phyloP scores from a whole-genome alignment of 495 filamentous ascomycete species.

The Cenococcum geophilum region DNA sequence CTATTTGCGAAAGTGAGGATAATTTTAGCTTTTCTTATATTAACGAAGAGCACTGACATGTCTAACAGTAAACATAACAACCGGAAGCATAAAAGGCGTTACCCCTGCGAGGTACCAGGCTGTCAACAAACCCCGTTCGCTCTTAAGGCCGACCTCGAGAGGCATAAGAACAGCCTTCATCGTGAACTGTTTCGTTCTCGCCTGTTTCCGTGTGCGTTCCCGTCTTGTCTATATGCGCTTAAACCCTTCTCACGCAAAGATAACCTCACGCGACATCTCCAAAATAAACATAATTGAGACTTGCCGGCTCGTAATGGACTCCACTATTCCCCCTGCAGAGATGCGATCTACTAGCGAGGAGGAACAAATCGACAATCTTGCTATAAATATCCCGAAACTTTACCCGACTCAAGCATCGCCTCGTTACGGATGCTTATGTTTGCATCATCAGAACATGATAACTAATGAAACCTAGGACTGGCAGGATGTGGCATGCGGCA shows the following conservation, averaged over 20 bases:
- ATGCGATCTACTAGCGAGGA: no score
- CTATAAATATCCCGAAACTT: no score
- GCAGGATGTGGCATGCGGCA: no score
- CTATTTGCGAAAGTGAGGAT: not conserved
- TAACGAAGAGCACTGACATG: not conserved
- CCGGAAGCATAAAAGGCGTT: not conserved
- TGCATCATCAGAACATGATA: no score
- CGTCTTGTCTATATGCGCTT: not conserved
- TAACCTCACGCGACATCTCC: not conserved
- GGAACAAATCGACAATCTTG: no score
- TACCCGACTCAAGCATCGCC: no score
- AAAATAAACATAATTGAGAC: no score
- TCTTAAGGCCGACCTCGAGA: not conserved
- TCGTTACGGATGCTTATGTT: no score
- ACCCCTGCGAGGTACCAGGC: not conserved
- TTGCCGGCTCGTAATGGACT: no score
- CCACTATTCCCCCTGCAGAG: no score
- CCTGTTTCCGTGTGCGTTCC: not conserved
- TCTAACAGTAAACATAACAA: not conserved
- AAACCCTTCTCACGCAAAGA: not conserved
- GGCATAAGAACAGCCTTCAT: not conserved
- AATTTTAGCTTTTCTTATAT: not conserved
- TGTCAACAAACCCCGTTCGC: not conserved
- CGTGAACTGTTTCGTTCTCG: not conserved
- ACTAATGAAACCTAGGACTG: no score